phyloP scores from a whole-genome alignment of 805 yeast genomes.

The Priceomyces melissophilus region DNA sequence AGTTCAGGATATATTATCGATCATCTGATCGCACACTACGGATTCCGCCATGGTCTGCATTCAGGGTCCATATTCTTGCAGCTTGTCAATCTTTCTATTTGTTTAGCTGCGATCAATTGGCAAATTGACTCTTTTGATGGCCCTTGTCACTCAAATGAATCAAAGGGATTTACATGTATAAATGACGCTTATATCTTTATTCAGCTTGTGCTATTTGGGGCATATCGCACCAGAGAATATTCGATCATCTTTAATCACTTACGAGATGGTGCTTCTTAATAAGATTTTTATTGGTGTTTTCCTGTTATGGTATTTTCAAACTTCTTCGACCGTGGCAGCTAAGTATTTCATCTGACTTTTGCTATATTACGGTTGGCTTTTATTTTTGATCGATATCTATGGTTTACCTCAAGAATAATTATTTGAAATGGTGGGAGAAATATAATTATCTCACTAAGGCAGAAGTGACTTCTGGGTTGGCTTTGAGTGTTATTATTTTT shows the following conservation, averaged over 20 bases:
- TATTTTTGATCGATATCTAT: constrained; percentile 49
- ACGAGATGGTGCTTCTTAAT: constrained; percentile 52
- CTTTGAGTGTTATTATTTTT: constrained; percentile 51
- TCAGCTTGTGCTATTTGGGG: constrained; percentile 49
- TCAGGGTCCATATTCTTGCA: constrained; percentile 14
- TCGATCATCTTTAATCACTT: constrained; percentile 46
- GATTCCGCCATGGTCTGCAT: constrained; percentile 22
- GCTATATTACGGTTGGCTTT: constrained; percentile 52
- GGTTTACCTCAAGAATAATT: constrained; percentile 43
- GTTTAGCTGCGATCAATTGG: constrained; percentile 11
- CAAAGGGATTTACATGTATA: constrained; percentile 24
- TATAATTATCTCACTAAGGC: constrained; percentile 57
- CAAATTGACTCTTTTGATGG: constrained; percentile 7
- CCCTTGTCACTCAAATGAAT: constrained; percentile 10
- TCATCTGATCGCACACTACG: constrained; percentile 19
- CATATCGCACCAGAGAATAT: constrained; percentile 54
- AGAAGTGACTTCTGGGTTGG: constrained; percentile 55
- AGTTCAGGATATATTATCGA: constrained; percentile 46
- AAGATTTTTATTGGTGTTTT: constrained; percentile 35
- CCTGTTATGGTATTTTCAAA: constrained; percentile 17
- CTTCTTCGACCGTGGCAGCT: constrained; percentile 44
- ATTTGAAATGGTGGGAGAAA: constrained; percentile 60
- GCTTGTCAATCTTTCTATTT: constrained; percentile 7
- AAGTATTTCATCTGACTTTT: no score
- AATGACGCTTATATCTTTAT: constrained; percentile 30